Conservation (phyloP, 2,329 filamentous ascomycete genomes). For the Microdochium paspali region DNA sequence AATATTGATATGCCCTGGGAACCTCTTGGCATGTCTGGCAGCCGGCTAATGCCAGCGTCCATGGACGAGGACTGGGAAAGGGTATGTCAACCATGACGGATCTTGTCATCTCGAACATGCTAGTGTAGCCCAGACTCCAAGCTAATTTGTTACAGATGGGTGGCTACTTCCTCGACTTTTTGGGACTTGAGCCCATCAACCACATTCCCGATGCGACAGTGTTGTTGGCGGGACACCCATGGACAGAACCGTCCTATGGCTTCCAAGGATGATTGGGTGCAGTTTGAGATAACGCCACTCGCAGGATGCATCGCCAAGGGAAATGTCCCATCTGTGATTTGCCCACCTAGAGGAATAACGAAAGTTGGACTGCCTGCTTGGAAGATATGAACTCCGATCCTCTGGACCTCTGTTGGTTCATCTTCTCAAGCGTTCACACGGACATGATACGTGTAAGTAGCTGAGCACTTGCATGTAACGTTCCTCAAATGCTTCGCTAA, state of each 20-base stretch:
- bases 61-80: not conserved
- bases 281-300: no score
- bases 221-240: not conserved
- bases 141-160: not conserved
- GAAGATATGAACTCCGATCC: no score
- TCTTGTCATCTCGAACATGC: not conserved
- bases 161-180: not conserved
- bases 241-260: not conserved
- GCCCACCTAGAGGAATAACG: no score
- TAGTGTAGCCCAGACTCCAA: not conserved
- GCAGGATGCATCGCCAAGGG: no score
- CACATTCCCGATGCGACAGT: not conserved
- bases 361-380: no score
- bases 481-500: no score
- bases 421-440: no score
- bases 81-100: not conserved
- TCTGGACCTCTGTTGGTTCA: no score
- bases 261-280: no score
- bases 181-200: not conserved
- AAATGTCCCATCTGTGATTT: no score
- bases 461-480: no score
- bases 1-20: not conserved
- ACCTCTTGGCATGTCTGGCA: not conserved
- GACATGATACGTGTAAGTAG: no score
- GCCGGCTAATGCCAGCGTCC: not conserved